A percentile compares a stretch with the other conserved stretches of the same genome.
phyloP scores from a whole-genome alignment of 2,329 filamentous ascomycete species.

The Talaromyces piceae region DNA sequence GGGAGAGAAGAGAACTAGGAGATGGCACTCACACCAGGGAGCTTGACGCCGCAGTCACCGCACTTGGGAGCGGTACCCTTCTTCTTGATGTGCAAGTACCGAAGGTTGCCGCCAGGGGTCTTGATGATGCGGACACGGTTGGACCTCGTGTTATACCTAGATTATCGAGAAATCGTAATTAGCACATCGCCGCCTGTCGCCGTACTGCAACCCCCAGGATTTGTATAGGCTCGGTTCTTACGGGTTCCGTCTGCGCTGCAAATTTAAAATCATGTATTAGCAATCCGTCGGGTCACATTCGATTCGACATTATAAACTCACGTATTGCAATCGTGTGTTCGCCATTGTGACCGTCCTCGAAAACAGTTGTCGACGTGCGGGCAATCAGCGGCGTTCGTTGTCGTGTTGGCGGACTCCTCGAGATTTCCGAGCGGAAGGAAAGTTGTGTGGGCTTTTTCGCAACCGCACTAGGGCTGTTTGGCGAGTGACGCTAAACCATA shows the following conservation, averaged over 20 bases:
- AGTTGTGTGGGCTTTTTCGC: constrained; percentile 39
- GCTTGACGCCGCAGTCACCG: constrained; percentile 97
- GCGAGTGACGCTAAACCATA: constrained; percentile 29
- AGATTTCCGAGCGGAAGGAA: constrained; percentile 31
- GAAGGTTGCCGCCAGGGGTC: constrained; percentile 92
- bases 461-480: constrained; percentile 30
- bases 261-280: constrained; percentile 21
- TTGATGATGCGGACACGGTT: constrained; percentile 95
- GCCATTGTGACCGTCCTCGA: constrained; percentile 44
- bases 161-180: constrained; percentile 23
- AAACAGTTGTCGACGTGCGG: constrained; percentile 31
- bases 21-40: constrained; percentile 79
- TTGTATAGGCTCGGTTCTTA: constrained; percentile 45
- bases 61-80: constrained; percentile 96
- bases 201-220: background rate
- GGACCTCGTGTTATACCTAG: constrained; percentile 93
- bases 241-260: constrained; percentile 69
- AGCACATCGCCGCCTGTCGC: constrained; percentile 17
- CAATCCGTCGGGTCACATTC: constrained; percentile 11
- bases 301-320: constrained; percentile 20
- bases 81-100: constrained; percentile 99
- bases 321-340: constrained; percentile 47
- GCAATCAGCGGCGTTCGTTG: constrained; percentile 33
- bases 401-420: constrained; percentile 36
- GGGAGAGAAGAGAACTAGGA: constrained; percentile 6